A percentile compares a stretch with the other conserved stretches of the same genome.
phyloP scores from a whole-genome alignment of 1,284 basidiomycete species.

The Tremellales sp. region DNA sequence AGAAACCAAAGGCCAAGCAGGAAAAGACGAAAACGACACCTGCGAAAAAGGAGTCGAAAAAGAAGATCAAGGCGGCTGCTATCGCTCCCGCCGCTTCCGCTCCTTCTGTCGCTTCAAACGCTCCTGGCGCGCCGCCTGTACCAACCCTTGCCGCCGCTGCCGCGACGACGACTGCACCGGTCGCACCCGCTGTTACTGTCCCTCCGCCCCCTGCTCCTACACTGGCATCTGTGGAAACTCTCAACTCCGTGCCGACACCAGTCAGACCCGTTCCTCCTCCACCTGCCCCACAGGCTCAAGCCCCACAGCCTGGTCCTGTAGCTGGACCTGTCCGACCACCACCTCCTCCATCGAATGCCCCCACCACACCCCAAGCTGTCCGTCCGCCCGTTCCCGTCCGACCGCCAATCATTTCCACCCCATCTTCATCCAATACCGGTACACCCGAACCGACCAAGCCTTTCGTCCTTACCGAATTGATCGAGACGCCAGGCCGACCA shows the following conservation, averaged over 20 bases:
- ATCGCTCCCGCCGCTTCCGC: slow-evolving; percentile 9
- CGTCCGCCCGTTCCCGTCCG: slow-evolving; percentile 9
- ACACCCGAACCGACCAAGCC: slow-evolving; percentile 30
- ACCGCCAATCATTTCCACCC: slow-evolving; percentile 12
- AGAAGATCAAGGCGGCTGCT: slow-evolving; percentile 19
- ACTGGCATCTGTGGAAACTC: background rate
- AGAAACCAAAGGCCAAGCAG: slow-evolving; percentile 18
- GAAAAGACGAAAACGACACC: slow-evolving; percentile 8
- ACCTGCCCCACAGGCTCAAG: background rate
- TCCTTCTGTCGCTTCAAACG: background rate
- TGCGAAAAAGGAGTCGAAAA: slow-evolving; percentile 22
- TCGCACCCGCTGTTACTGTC: slow-evolving; percentile 6
- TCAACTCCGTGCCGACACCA: too few species aligned
- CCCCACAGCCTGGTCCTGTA: background rate
- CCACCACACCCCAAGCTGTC: slow-evolving; percentile 3
- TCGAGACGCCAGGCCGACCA: slow-evolving; percentile 38
- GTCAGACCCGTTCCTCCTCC: slow-evolving; percentile 3
- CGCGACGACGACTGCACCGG: background rate
- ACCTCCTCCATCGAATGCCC: slow-evolving; percentile 7
- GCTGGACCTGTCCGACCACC: background rate
- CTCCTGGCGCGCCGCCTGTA: slow-evolving; percentile 5
- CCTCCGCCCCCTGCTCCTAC: background rate
- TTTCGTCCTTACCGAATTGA: slow-evolving; percentile 42
- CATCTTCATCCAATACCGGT: slow-evolving; percentile 7
- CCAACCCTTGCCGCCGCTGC: slow-evolving; percentile 11